Base-by-base conservation (phyloP, 768 basidiomycete species). In the Nidularia pulvinata region DNA sequence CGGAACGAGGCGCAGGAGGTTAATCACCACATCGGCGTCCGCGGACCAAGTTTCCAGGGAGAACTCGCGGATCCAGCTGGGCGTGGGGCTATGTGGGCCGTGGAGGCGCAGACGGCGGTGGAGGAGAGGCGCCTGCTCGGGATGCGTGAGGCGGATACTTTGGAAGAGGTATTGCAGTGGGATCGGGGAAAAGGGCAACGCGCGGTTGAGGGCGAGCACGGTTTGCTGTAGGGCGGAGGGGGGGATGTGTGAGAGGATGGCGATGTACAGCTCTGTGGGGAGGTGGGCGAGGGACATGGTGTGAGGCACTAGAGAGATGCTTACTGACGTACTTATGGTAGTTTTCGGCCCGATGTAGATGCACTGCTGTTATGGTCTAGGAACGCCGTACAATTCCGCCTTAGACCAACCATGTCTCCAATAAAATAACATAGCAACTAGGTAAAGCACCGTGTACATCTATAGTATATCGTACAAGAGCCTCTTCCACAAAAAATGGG, bases 11-110 rank as follows among this genome's bases (percentile, higher is more conserved):
- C 70, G 65, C 16, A 94, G 57, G n/a, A 92, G 61, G 62, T 89
- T 90, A 61, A 87, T 77, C 42, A 92, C 70, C 11, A 91, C 79
- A 54, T 91, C 85, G 2, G 90, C 86, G 61, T 94, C 90, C 32
- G 84, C 84, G 6, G 63, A 74, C 89, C 90, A 95, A 11, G 78
- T 71, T 64, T 85, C 76, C 34, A 89, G 62, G 11, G 71, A 72
- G 49, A 90, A 69, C 6, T 72, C 71, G 46, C 75, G 73, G 7
- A 89, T 70, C 73, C 77, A 78, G 3, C 56, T 51, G 6, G 71
- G 61, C 1, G 59, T 58, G 32, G 33, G 10, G 7, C 7, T 9
- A 7, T 39, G 34, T 7, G 13, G 3, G 19, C 7, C n/a, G 7
- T 13, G 9, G 14, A 16, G 2, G 33, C 80, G 75, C 11, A 94